Percentiles rank a stretch among this genome's conserved stretches.
Conservation (phyloP, 1,139 yeast genomes). For the Pichia inconspicua region DNA sequence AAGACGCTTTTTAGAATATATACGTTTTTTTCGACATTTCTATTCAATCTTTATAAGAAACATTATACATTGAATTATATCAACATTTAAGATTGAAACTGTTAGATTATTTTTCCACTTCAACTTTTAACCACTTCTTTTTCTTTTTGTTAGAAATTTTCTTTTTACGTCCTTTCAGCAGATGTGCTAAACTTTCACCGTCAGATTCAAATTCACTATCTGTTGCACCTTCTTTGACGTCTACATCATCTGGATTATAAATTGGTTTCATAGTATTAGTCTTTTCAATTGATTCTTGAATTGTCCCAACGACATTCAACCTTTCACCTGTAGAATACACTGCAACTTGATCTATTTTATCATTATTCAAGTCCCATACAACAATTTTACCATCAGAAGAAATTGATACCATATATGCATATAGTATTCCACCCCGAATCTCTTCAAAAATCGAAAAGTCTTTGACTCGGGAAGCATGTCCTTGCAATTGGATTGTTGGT, state of each 20-base stretch:
- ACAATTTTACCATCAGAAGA: constrained; percentile 92
- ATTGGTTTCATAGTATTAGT: constrained; percentile 61
- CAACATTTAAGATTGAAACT: too few relatives aligned
- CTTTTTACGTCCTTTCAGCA: constrained; percentile 37
- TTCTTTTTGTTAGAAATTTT: constrained; percentile 39
- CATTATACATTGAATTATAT: background rate
- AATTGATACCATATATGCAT: constrained; percentile 57
- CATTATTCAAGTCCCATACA: constrained; percentile 77
- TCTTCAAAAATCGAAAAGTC: constrained; percentile 53
- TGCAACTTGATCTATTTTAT: constrained; percentile 68
- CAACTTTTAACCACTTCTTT: constrained; percentile 42
- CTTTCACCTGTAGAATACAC: constrained; percentile 92
- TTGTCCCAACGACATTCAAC: constrained; percentile 73
- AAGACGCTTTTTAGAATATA: background rate
- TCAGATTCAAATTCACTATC: constrained; percentile 65
- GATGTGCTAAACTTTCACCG: constrained; percentile 42
- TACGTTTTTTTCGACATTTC: background rate
- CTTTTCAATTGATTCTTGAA: constrained; percentile 75
- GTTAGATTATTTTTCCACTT: constrained; percentile 46
- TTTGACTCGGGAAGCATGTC: constrained; percentile 83
- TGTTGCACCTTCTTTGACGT: constrained; percentile 27
- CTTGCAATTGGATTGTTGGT: constrained; percentile 55
- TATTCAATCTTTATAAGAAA: background rate
- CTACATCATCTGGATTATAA: constrained; percentile 31
- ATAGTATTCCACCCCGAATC: constrained; percentile 9